phyloP scores from a whole-genome alignment of 2,329 filamentous ascomycete species.

The Coniochaeta hoffmannii region DNA sequence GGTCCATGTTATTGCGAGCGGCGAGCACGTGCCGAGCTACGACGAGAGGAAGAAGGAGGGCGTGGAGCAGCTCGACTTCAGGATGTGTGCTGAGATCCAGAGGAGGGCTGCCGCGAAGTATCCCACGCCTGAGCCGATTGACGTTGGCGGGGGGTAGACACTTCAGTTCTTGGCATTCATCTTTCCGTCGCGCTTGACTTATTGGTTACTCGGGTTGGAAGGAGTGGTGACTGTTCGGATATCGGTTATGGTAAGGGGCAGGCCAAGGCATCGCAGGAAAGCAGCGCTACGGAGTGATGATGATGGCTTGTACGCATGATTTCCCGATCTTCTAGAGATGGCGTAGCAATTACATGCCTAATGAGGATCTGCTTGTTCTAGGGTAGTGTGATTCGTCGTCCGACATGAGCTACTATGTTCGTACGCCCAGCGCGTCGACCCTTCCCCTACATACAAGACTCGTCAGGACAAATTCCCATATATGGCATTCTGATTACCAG shows the following conservation, averaged over 20 bases:
- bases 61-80: slow-evolving; percentile 37
- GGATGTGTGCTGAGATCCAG: slow-evolving; percentile 35
- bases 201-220: background rate
- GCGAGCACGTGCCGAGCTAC: slow-evolving; percentile 58
- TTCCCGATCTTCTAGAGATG: background rate
- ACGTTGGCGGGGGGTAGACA: background rate
- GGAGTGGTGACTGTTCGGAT: background rate
- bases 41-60: slow-evolving; percentile 29
- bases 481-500: no score
- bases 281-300: background rate
- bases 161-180: background rate
- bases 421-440: no score
- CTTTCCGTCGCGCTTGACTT: background rate
- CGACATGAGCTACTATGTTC: no score
- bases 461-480: no score
- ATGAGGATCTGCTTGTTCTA: no score
- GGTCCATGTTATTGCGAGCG: slow-evolving; percentile 87
- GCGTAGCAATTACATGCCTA: background rate
- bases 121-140: background rate
- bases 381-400: no score
- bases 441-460: no score
- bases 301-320: background rate
- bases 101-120: slow-evolving; percentile 25
- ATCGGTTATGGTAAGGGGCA: background rate
- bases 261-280: background rate